Evolutionary conservation across 768 basidiomycete species (phyloP), one percentile per base, ranked within the genome.

Genomic region (Termitomyces bulborhizus): DNA sequence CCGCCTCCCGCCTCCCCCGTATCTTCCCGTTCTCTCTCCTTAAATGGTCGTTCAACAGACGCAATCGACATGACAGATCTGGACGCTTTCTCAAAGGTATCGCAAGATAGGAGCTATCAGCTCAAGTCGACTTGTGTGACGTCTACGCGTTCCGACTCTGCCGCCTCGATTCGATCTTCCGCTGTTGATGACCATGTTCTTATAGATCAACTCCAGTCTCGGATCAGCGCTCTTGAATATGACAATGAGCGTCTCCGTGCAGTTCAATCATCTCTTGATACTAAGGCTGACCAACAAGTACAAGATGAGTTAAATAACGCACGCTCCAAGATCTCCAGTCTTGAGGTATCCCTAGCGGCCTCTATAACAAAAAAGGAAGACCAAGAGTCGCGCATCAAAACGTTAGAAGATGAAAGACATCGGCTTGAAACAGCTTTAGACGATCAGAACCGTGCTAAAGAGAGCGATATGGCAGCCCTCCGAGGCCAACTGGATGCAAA

Each of bases 1-100:
- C 90, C 88, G 2, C 90, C 89, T 3, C 89, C 89, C 16, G 73
- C 84, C 0, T 88, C 87, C 12, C 88, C 88, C 6, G 64, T 74
- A 44, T 65, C 68, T 16, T 65, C 73, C 16, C 71, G 72, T 31
- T 71, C 74, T 2, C 67, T 71, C 24, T 77, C 75, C 18, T 60
- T 74, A 40, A 71, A 69, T 49, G 75, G 75, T 29, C 56, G 54
- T 32, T 47, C 47, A 6, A 34, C 45, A 7, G 57, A 56, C 15
- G 51, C 44, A 31, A 40, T 58, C 16, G 58, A 64, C 46, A 36
- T 63, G 4, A 64, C 67, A 4, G 76, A 76, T 60, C 63, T 77
- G 16, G 71, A 73, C 46, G 62, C 67, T 39, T 55, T 55, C 29
- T 75, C 74, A 37, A 50, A 40, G 37, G 26, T 37, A 18, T 40